Evolutionary conservation across 164 flowering plant species (phyloP).

Genomic region (Dillenia suffruticosa): DNA sequence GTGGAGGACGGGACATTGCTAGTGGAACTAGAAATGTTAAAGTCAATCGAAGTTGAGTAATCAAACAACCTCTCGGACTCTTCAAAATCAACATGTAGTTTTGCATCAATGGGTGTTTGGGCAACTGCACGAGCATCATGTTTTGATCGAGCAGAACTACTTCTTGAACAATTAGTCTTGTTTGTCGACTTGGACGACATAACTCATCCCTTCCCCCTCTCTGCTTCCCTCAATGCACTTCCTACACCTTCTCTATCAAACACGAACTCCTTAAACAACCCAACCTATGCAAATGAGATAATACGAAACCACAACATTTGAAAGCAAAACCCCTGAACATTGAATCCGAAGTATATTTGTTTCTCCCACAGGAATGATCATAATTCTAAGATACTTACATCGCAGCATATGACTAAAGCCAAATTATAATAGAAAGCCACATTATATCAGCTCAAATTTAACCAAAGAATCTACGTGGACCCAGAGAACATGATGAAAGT

Average conservation of each 20-base stretch:
- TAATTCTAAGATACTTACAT: neutral
- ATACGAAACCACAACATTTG: neutral
- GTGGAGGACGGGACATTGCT: constrained; percentile 42
- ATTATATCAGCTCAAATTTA: constrained; percentile 3
- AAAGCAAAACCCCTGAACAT: constrained; percentile 1
- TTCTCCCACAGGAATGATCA: neutral
- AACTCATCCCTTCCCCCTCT: neutral
- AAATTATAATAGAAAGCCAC: neutral
- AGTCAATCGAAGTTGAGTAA: constrained; percentile 51
- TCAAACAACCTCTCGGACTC: constrained; percentile 41
- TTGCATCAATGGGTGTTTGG: constrained; percentile 66
- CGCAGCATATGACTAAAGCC: constrained; percentile 10
- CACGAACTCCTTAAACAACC: constrained; percentile 3
- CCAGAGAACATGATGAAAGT: constrained; percentile 16
- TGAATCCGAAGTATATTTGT: neutral
- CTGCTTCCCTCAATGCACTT: neutral
- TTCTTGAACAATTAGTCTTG: constrained; percentile 41
- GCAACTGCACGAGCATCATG: constrained; percentile 44
- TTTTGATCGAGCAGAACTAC: constrained; percentile 49
- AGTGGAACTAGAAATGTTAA: constrained; percentile 37
- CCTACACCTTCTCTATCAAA: constrained; percentile 2
- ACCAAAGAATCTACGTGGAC: constrained; percentile 18
- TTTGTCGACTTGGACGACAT: constrained; percentile 57
- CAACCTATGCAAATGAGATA: neutral
- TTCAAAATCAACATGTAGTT: constrained; percentile 56